phyloP scores from a whole-genome alignment of 148 eudicot species.

The Euryodendron excelsum region DNA sequence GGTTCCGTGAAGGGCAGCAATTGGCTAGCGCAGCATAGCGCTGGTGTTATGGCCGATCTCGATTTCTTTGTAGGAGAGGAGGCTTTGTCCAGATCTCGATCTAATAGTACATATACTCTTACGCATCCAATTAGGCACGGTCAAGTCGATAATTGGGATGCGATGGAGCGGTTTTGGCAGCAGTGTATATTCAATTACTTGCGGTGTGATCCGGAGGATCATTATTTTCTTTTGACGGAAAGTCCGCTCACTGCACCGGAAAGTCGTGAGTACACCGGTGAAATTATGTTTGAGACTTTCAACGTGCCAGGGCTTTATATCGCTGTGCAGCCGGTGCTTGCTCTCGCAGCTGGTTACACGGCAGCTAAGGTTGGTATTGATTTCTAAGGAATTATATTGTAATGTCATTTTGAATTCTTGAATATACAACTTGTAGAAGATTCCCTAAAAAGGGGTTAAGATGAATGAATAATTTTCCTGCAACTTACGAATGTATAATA shows the following conservation, averaged over 20 bases:
- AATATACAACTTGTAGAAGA: not conserved
- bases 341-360: slow-evolving; percentile 96
- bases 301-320: slow-evolving; percentile 95
- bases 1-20: slow-evolving; percentile 58
- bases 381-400: not conserved
- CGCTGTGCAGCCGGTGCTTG: slow-evolving; percentile 98
- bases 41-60: slow-evolving; percentile 97
- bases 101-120: slow-evolving; percentile 71
- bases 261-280: slow-evolving; percentile 94
- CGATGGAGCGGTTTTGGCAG: slow-evolving; percentile 99
- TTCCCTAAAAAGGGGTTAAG: not conserved
- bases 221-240: slow-evolving; percentile 86
- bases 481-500: not conserved
- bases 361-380: slow-evolving; percentile 74
- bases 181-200: slow-evolving; percentile 94
- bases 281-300: slow-evolving; percentile 98
- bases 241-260: slow-evolving; percentile 96
- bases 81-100: slow-evolving; percentile 74
- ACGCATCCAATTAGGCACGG: slow-evolving; percentile 82
- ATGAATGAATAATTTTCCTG: not conserved
- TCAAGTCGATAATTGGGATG: slow-evolving; percentile 94
- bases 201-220: slow-evolving; percentile 99
- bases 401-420: not conserved
- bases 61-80: slow-evolving; percentile 92
- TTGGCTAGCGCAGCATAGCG: slow-evolving; percentile 78